Conservation (phyloP, 768 basidiomycete genomes). For the Suillus discolor region DNA sequence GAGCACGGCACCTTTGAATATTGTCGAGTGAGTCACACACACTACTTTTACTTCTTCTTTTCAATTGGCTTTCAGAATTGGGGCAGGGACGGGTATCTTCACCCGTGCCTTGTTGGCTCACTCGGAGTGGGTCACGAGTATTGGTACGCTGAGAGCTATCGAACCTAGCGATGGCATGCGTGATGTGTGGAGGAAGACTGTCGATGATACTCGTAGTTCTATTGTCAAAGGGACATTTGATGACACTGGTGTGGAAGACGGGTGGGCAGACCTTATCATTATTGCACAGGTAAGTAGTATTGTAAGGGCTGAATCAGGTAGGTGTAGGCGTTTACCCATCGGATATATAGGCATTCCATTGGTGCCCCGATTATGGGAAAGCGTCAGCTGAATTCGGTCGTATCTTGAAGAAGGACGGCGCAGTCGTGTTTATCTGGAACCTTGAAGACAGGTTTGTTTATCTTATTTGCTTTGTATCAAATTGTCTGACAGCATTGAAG, state of each 20-base stretch:
- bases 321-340: neutral
- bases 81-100: conserved; percentile 88
- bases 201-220: conserved; percentile 54
- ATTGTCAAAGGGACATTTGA: conserved; percentile 74
- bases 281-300: conserved; percentile 64
- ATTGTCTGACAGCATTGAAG: conserved; percentile 33
- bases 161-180: conserved; percentile 93
- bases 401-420: conserved; percentile 76
- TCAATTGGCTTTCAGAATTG: conserved; percentile 55
- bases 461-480: neutral
- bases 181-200: conserved; percentile 58
- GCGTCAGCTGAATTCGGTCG: conserved; percentile 79
- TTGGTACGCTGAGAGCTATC: conserved; percentile 63
- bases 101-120: conserved; percentile 78
- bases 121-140: conserved; percentile 49
- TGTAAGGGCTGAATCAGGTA: neutral
- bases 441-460: conserved; percentile 71
- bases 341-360: conserved; percentile 79
- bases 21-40: conserved; percentile 62
- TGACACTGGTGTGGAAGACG: conserved; percentile 55
- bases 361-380: conserved; percentile 79
- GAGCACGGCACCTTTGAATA: conserved; percentile 46
- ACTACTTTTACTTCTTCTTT: neutral
- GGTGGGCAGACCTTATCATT: conserved; percentile 78
- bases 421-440: conserved; percentile 85